phyloP scores from a whole-genome alignment of 306 rosid species.

The Prinsepia uniflora region DNA sequence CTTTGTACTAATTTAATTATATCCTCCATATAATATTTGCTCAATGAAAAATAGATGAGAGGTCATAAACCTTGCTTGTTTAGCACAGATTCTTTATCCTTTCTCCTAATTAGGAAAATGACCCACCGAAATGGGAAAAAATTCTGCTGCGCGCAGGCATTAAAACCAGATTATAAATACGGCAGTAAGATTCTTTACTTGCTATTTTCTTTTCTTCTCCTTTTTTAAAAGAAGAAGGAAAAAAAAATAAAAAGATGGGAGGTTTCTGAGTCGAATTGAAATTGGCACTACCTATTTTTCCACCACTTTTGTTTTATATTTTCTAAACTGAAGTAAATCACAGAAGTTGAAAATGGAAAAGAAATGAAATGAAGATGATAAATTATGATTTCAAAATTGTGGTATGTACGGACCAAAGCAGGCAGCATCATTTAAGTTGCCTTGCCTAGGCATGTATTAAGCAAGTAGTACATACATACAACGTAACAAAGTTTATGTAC shows the following conservation, averaged over 20 bases:
- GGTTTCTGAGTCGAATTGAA: background rate
- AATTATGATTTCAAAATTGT: background rate
- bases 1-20: no score
- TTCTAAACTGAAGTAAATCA: no score
- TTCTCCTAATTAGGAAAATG: background rate
- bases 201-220: background rate
- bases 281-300: no score
- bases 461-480: background rate
- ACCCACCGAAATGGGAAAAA: background rate
- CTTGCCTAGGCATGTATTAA: background rate
- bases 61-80: background rate
- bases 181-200: background rate
- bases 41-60: no score
- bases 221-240: background rate
- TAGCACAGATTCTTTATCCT: background rate
- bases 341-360: background rate
- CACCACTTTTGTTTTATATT: no score
- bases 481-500: conserved; percentile 12
- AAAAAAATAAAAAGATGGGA: background rate
- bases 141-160: background rate
- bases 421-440: background rate
- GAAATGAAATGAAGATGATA: background rate
- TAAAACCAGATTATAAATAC: background rate
- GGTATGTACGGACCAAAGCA: background rate
- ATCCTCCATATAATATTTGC: no score